phyloP scores from a whole-genome alignment of 2,329 filamentous ascomycete species.

The Sphaerulina musiva region DNA sequence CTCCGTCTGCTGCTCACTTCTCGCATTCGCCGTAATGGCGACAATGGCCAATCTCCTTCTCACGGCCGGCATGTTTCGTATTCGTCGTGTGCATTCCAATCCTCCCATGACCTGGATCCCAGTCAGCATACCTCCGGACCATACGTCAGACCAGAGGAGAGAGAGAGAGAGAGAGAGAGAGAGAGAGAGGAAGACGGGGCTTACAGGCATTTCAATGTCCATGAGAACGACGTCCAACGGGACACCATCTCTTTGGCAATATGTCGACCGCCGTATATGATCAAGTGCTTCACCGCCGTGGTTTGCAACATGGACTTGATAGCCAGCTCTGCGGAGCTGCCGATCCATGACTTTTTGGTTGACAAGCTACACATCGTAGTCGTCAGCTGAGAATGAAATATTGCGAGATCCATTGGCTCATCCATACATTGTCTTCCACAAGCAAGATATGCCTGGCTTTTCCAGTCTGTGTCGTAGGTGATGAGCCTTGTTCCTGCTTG shows the following conservation, averaged over 20 bases:
- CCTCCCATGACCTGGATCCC: slow-evolving; percentile 23
- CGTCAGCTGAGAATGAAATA: slow-evolving; percentile 51
- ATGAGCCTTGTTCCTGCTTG: neutral
- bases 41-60: slow-evolving; percentile 60
- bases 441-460: slow-evolving; percentile 36
- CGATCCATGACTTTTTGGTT: slow-evolving; percentile 27
- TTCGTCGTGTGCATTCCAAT: slow-evolving; percentile 24
- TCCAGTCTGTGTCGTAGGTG: neutral
- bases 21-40: slow-evolving; percentile 65
- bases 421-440: slow-evolving; percentile 43
- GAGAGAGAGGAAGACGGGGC: too few species aligned
- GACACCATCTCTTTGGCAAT: neutral
- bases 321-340: slow-evolving; percentile 22
- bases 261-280: slow-evolving; percentile 13
- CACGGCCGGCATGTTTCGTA: slow-evolving; percentile 28
- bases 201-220: slow-evolving; percentile 31
- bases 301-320: slow-evolving; percentile 22
- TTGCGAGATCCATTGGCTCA: slow-evolving; percentile 61
- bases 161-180: too few species aligned
- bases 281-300: slow-evolving; percentile 29
- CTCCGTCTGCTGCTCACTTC: slow-evolving; percentile 50
- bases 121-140: too few species aligned
- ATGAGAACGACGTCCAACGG: slow-evolving; percentile 26
- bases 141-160: too few species aligned
- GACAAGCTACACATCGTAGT: slow-evolving; percentile 50